Conservation (phyloP, 2,329 filamentous ascomycete genomes). For the Botrytis tulipae region DNA sequence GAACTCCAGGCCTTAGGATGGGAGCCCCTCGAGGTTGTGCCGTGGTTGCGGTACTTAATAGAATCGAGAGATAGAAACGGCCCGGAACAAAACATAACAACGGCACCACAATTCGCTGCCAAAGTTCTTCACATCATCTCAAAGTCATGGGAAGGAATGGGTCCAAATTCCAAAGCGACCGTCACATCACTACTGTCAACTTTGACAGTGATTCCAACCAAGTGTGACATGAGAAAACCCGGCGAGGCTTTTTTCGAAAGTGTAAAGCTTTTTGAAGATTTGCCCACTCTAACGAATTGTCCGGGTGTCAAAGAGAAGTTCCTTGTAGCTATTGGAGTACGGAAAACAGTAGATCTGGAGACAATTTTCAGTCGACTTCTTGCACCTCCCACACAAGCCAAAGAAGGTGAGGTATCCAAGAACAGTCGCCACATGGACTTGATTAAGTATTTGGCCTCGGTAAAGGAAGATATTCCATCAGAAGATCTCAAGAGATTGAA, state of each 20-base stretch:
- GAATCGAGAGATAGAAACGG: conserved; percentile 58
- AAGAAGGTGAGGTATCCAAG: conserved; percentile 48
- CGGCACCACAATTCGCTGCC: conserved; percentile 69
- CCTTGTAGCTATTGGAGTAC: conserved; percentile 75
- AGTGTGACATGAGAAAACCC: conserved; percentile 82
- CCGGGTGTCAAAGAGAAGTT: conserved; percentile 89
- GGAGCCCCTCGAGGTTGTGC: conserved; percentile 77
- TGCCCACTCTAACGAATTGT: conserved; percentile 76
- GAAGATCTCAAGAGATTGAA: conserved; percentile 78
- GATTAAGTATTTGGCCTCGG: conserved; percentile 90
- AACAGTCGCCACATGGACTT: conserved; percentile 91
- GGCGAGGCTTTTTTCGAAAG: conserved; percentile 85
- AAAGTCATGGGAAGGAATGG: conserved; percentile 85
- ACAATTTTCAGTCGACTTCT: conserved; percentile 89
- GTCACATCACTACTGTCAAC: conserved; percentile 64
- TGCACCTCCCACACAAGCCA: conserved; percentile 52
- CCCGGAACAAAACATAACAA: conserved; percentile 67
- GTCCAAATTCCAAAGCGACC: conserved; percentile 61
- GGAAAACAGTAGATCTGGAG: conserved; percentile 91
- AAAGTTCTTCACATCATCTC: conserved; percentile 78
- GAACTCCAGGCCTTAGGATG: conserved; percentile 83
- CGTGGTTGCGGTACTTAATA: conserved; percentile 83
- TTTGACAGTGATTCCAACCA: conserved; percentile 82
- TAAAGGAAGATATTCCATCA: conserved; percentile 80
- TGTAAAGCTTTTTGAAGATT: conserved; percentile 93